Base-by-base conservation (phyloP, 1,139 yeast genomes). In the Citeromyces siamensis region DNA sequence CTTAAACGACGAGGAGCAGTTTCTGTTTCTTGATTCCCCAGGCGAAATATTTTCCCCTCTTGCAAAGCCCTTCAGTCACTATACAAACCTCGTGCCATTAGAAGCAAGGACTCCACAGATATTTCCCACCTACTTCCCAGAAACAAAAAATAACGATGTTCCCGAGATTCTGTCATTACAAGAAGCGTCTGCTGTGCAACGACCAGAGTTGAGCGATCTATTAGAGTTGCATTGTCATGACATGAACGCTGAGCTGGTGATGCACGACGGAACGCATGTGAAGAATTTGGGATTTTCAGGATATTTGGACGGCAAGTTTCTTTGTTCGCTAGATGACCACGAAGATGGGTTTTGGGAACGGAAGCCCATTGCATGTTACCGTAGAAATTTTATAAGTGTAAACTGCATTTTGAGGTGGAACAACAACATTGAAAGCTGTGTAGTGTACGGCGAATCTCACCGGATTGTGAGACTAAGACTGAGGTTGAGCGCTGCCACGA, bases 261-360 rank as follows among this genome's bases (percentile, higher is more conserved):
- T 41, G 36, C 14, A 20, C 8, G n/a, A 33, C 12, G 35, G 39
- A 3, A 18, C 32, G n/a, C 21, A 16, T 5, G 40, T 45, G 3
- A 14, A 5, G 7, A 23, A 21, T 2, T 16, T 39, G 6, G 10
- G 33, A 2, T 34, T 45, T 9, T n/a, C 32, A 3, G 44, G 49
- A 5, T 37, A 42, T 2, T 34, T 51, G 5, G 49, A 43, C 23
- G 56, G 55, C 2, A 44, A 47, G 29, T 49, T 51, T 32, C 46
- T 36, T 21, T 35, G 40, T 10, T 9, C 33, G 12, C 18, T 14
- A 13, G 35, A 36, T 10, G 21, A 6, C 6, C 14, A 26, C 3
- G 23, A 16, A 6, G 23, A 29, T 7, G 34, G 37, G 5, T 40
- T 39, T 21, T 16, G 42, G 6, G 31, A 33, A 12, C 26, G 8